Conservation (phyloP, 2,329 filamentous ascomycete species). For the Coleophoma eucalyptorum region DNA sequence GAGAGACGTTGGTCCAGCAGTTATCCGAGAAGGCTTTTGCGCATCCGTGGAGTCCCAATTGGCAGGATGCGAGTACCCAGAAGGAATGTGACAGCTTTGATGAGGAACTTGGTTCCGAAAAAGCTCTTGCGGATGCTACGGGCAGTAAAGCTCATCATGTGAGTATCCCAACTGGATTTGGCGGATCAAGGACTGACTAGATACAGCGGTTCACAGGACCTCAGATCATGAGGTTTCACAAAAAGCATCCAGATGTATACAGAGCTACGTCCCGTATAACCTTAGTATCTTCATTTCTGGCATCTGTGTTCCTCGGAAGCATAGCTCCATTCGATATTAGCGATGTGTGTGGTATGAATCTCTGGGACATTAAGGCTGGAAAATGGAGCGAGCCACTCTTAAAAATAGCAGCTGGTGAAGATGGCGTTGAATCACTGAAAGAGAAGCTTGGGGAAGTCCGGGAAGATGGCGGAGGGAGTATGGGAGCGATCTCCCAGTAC, state of each 20-base stretch:
- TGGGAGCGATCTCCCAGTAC: conserved; percentile 75
- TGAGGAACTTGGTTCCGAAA: conserved; percentile 58
- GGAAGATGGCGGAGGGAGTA: conserved; percentile 73
- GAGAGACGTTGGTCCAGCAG: conserved; percentile 66
- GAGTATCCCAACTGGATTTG: neutral
- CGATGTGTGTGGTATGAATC: conserved; percentile 94
- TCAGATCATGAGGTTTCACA: conserved; percentile 86
- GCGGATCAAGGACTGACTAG: conserved; percentile 1
- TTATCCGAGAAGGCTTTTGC: conserved; percentile 66
- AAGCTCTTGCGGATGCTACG: conserved; percentile 72
- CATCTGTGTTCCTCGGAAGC: conserved; percentile 80
- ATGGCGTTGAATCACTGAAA: conserved; percentile 61
- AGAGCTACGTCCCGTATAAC: conserved; percentile 78
- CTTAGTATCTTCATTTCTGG: conserved; percentile 91
- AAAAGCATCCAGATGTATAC: conserved; percentile 78
- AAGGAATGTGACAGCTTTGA: conserved; percentile 89
- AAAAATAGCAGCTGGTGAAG: conserved; percentile 60
- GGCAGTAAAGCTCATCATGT: conserved; percentile 89
- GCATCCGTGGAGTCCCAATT: conserved; percentile 87
- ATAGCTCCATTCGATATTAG: conserved; percentile 90
- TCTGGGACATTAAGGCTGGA: conserved; percentile 82
- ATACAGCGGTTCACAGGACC: conserved; percentile 88
- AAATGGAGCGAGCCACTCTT: conserved; percentile 74
- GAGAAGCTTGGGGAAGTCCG: conserved; percentile 77
- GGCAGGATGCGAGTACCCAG: conserved; percentile 97